A percentile compares a stretch with the other conserved stretches of the same genome.
Evolutionary conservation across 2,329 filamentous ascomycete genomes (phyloP).

Genomic region (Botrytis sinoallii): DNA sequence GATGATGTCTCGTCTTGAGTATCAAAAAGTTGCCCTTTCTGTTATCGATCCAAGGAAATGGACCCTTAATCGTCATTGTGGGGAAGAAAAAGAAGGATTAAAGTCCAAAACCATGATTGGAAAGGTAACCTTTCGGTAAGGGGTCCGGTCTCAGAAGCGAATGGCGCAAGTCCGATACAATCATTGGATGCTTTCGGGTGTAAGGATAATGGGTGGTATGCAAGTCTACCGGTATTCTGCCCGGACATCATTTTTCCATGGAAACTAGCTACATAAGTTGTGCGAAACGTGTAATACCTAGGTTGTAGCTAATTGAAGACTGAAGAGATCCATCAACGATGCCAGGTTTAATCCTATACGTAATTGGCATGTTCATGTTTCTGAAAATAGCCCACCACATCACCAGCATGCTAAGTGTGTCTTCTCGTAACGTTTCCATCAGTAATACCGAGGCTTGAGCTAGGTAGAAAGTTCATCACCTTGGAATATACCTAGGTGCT

Average conservation of each 20-base stretch:
- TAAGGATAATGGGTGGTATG: not conserved
- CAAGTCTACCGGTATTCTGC: not conserved
- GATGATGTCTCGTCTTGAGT: not conserved
- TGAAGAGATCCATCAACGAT: not conserved
- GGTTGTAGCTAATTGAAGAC: not conserved
- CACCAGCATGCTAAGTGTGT: not conserved
- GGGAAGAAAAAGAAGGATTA: not conserved
- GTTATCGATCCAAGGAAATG: constrained; percentile 10
- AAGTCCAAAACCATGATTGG: not conserved
- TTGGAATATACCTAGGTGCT: not conserved
- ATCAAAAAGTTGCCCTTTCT: not conserved
- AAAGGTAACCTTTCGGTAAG: not conserved
- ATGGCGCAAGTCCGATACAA: not conserved
- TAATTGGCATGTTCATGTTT: not conserved
- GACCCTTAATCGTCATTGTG: constrained; percentile 14
- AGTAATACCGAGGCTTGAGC: not conserved
- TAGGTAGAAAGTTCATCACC: not conserved
- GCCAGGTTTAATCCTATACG: not conserved
- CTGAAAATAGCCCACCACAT: not conserved
- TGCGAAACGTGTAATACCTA: not conserved
- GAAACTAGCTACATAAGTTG: not conserved
- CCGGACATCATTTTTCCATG: not conserved
- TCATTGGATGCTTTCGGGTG: not conserved
- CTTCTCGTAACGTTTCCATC: not conserved
- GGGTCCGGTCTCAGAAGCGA: not conserved